Evolutionary conservation across 768 basidiomycete species (phyloP), one percentile per base, ranked within the genome.

Genomic region (Leccinum imitatum): DNA sequence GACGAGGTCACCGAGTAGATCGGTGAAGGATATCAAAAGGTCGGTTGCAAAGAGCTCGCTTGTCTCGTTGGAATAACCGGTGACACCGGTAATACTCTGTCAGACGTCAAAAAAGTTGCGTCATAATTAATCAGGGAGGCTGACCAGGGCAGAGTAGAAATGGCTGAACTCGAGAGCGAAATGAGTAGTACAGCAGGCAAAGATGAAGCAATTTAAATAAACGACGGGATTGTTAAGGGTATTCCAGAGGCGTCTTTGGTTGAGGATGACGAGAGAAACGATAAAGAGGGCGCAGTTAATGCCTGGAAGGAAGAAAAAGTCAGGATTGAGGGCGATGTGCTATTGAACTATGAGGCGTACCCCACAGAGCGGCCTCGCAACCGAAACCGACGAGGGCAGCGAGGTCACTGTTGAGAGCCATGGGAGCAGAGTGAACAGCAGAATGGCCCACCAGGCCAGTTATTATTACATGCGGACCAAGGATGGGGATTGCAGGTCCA

Each of bases 381-480:
- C 58, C 71, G 53, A 78, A 78, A 25, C 77, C 77, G 50, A 77
- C 66, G 52, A 79, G 60, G 13, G 74, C 71, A 37, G 77, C 71
- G 2, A 77, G 15, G 55, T 77, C 71, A 15, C 59, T 65, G 1
- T 65, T 57, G 46, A 76, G 71, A 21, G 33, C 39, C 71, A 74
- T 75, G 44, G 46, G 30, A 19, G 31, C 17, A 35, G 31, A 56
- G 2, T 19, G 23, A 11, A 11, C 9, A 5, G 41, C 2, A n/a
- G 39, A 39, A 6, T 7, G 15, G 23, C 47, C 30, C 30, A 30
- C 30, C 47, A 41, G 39, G 17, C 39, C 17, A 17, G 39, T 44
- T 44, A 44, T 44, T 44, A 44, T 44, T 41, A 41, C n/a, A 41
- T 33, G 31, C 31, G 31, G 31, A 13, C 31, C 6, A 14, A 14